Conservation (phyloP, 306 rosid species). For the Dryas drummondii region DNA sequence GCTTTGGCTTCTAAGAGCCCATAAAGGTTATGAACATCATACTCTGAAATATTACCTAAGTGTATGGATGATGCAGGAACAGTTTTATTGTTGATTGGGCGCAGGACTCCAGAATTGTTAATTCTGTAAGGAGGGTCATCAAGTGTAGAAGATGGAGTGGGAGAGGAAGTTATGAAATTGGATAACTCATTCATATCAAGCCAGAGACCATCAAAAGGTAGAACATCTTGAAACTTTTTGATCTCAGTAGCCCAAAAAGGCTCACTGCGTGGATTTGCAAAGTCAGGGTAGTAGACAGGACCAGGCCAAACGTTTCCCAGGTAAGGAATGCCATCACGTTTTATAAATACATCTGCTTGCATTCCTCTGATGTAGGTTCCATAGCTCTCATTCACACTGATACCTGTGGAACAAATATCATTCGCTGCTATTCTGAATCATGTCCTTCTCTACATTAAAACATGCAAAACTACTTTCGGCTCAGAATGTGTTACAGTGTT, state of each 20-base stretch:
- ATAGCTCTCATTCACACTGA: conserved; percentile 55
- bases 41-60: conserved; percentile 64
- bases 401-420: conserved; percentile 45
- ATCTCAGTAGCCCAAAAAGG: conserved; percentile 68
- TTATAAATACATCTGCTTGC: conserved; percentile 64
- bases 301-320: conserved; percentile 94
- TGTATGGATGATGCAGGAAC: conserved; percentile 66
- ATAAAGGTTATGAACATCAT: conserved; percentile 71
- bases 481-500: too few relatives aligned
- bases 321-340: conserved; percentile 63
- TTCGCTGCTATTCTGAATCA: not conserved
- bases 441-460: too few relatives aligned
- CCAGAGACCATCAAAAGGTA: conserved; percentile 87
- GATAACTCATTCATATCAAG: conserved; percentile 85
- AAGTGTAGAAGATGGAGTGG: conserved; percentile 49
- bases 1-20: conserved; percentile 70
- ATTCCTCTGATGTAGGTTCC: conserved; percentile 64
- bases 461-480: too few relatives aligned
- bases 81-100: conserved; percentile 47
- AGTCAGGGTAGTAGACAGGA: conserved; percentile 74
- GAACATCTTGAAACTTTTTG: conserved; percentile 46
- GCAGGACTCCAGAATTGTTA: conserved; percentile 39
- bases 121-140: conserved; percentile 84
- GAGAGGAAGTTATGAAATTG: conserved; percentile 62
- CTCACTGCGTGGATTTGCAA: conserved; percentile 56